Base-by-base conservation (phyloP, 2,329 filamentous ascomycete genomes). In the Aspergillus ruber region DNA sequence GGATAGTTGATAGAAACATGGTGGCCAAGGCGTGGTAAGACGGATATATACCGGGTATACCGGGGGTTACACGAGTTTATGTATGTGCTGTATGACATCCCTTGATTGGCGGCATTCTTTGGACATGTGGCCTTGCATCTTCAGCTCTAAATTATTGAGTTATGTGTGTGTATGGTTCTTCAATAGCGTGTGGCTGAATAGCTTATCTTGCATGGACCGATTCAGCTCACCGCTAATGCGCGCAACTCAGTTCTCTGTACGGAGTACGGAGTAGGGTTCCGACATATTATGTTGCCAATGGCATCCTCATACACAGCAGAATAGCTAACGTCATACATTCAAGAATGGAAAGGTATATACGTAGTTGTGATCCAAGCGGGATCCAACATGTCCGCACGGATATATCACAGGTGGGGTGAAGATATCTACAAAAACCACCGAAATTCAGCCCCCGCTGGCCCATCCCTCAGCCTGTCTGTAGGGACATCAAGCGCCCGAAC, bases 401-500 rank as follows among this genome's bases (percentile, higher is more conserved):
- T n/a, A n/a, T 36, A 7, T 10, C 33, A 36, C 33, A 15, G 6
- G 6, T 18, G 33, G 33, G 10, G 10, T 12, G 4, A 21, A 29
- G 18, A 50, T 74, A 29, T 20, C 51, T 56, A 69, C 47, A 69
- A 59, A 59, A 81, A 82, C 79, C 80, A 83, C 29, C 80, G 70
- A 54, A 82, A 83, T 49, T 81, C 75, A 2, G 70, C 65, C 21
- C 71, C 72, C 5, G 62, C 65, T 0, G 79, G 79, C 0, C 80
- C 80, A 56, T 82, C 77, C 45, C 74, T 68, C 57, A 84, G 60
- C 48, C 74, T 60, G 50, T 78, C 74, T 0, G 81, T 83, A 0
- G 81, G 77, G 3, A 83, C 70, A 57, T 83, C 80, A 43, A 63
- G 71, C 2, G 81, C 82, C 6, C 69, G 74, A 17, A 83, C 57